These are phyloP conservation scores for Elsinoe fawcettii DNA, from an alignment of 2,329 filamentous ascomycete genomes.

Conservation along the genomic window DNA sequence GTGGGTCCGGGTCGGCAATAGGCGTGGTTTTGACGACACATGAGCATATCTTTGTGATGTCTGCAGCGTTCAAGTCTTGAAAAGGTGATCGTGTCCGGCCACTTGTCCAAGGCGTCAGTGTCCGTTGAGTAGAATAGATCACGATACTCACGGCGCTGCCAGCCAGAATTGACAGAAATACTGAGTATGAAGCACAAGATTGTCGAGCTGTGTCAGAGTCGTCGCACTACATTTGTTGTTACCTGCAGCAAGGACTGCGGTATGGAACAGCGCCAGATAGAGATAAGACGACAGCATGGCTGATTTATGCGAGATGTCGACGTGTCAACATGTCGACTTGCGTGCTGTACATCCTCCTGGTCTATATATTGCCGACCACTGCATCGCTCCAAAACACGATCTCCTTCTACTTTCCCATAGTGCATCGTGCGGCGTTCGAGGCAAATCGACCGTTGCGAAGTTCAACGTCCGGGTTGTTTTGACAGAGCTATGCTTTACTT, in stretches of 20 bases:
- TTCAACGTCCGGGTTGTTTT: not conserved
- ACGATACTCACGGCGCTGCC: not conserved
- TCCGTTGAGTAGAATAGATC: not conserved
- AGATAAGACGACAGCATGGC: not conserved
- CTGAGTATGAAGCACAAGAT: not conserved
- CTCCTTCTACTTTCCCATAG: not conserved
- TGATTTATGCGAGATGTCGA: not conserved
- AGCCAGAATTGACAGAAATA: not conserved
- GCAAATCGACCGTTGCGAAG: not conserved
- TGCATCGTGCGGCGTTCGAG: not conserved
- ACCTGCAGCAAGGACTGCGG: not conserved
- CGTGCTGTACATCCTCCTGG: not conserved
- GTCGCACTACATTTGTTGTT: not conserved
- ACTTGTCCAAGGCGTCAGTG: not conserved
- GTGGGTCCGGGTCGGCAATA: not conserved
- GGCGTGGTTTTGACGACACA: not conserved
- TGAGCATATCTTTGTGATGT: not conserved
- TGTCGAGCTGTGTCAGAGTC: not conserved
- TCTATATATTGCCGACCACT: not conserved
- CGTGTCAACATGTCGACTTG: not conserved
- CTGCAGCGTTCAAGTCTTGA: not conserved
- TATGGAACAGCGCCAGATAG: not conserved
- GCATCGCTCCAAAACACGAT: not conserved
- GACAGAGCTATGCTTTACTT: not conserved
- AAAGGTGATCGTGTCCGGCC: not conserved